A percentile compares a stretch with the other conserved stretches of the same genome.
Conservation (phyloP, 345 rosid species). For the Hibiscus syriacus region DNA sequence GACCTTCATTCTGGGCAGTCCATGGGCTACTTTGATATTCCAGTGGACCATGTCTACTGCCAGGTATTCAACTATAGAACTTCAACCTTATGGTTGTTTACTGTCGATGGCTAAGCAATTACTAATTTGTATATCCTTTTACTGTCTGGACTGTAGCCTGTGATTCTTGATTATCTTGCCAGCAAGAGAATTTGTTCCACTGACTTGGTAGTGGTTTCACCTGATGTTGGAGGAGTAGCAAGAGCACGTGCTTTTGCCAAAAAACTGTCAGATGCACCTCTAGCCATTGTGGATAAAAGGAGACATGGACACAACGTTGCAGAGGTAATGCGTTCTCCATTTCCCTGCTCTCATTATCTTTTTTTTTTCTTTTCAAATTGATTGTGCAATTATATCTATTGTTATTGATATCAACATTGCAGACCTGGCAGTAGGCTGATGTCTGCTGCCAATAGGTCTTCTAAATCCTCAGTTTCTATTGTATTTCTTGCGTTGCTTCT, state of each 20-base stretch:
- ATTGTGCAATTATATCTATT: not conserved
- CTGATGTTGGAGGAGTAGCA: conserved; percentile 99
- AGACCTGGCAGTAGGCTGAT: not conserved
- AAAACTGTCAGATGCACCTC: conserved; percentile 88
- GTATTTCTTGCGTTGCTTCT: not conserved
- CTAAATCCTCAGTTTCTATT: not conserved
- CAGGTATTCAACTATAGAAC: conserved; percentile 43
- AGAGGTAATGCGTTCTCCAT: conserved; percentile 46
- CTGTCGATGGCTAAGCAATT: not conserved
- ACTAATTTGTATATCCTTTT: not conserved
- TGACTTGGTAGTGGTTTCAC: conserved; percentile 95
- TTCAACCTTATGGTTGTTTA: not conserved
- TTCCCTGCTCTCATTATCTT: not conserved
- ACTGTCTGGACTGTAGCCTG: conserved; percentile 44
- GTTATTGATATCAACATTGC: not conserved
- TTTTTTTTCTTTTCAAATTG: not conserved
- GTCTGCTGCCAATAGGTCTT: not conserved
- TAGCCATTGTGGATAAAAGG: conserved; percentile 97
- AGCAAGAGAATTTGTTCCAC: conserved; percentile 74
- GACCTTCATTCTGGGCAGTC: conserved; percentile 99
- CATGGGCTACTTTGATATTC: conserved; percentile 97
- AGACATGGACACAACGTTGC: conserved; percentile 97
- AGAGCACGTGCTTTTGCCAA: conserved; percentile 96
- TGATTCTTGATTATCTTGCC: conserved; percentile 95
- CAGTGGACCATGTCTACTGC: conserved; percentile 88